Evolutionary conservation across 345 rosid genomes (phyloP).

Genomic region (Boechera retrofracta): DNA sequence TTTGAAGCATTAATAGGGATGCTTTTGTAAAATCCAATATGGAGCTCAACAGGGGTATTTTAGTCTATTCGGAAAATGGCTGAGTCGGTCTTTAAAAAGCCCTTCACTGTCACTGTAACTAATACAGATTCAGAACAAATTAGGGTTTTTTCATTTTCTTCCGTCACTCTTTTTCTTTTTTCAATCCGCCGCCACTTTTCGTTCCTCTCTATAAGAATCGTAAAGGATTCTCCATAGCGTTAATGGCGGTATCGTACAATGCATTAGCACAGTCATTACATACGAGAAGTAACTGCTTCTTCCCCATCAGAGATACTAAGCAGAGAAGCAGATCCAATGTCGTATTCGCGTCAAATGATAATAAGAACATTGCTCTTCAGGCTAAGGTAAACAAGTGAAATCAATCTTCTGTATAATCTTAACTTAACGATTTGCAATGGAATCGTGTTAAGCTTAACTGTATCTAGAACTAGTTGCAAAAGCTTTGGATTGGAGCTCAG

Average conservation of each 20-base stretch:
- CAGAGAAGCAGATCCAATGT: constrained; percentile 38
- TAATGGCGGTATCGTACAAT: constrained; percentile 36
- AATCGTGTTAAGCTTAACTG: not conserved
- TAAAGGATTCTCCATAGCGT: not conserved
- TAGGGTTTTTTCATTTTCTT: constrained; percentile 31
- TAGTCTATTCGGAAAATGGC: not conserved
- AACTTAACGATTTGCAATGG: not conserved
- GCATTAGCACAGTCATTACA: constrained; percentile 29
- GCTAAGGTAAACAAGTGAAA: constrained; percentile 31
- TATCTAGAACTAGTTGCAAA: not conserved
- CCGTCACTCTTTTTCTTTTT: not conserved
- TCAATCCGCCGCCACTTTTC: constrained; percentile 29
- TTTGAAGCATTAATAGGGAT: not conserved
- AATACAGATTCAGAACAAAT: not conserved
- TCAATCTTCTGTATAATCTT: not conserved
- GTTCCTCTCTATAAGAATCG: not conserved
- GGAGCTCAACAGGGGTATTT: not conserved
- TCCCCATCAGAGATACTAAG: constrained; percentile 20
- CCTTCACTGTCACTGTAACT: not conserved
- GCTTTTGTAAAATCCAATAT: not conserved
- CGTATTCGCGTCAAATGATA: constrained; percentile 33
- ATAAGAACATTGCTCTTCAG: constrained; percentile 39
- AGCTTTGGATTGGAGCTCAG: not conserved
- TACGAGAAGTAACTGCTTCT: constrained; percentile 30
- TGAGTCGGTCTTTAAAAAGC: constrained; percentile 34